Evolutionary conservation across 2,329 filamentous ascomycete genomes (phyloP), one percentile per base, ranked within the genome.

Genomic region (Zasmidium cellare): DNA sequence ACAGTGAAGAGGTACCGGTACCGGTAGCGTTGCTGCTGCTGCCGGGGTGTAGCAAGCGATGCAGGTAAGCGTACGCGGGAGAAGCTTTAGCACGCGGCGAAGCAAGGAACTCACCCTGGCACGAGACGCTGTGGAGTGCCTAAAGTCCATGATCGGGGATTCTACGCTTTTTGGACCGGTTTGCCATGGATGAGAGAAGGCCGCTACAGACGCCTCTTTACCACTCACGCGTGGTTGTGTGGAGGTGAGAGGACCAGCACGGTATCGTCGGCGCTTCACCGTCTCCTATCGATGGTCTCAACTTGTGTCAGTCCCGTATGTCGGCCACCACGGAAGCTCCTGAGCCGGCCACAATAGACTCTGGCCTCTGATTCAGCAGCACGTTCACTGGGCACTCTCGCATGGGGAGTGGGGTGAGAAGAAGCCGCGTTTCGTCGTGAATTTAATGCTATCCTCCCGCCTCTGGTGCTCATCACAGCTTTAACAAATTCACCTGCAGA

Each of bases 81-180:
- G 54, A 51, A 51, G 53, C 44, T 24, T 46, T 41, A 58, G 28
- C 59, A 58, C 59, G 60, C 60, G 57, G 53, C 45, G 45, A 44
- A 31, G 55, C 45, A 62, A 55, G 58, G 58, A 52, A 46, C 22
- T 18, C 22, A 46, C 41, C 19, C 52, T 18, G 28, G 28, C 41
- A 35, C 31, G 18, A 45, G 25, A 46, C 31, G 16, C 22, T 18
- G 23, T 44, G 47, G 52, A 20, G 48, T 18, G 24, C 35, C 24
- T 41, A 22, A 19, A 50, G 46, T 53, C 38, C 38, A 20, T 52
- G 53, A 41, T 38, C 56, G 49, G 56, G 23, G 24, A 31, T 35
- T 47, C 51, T 55, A 47, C 53, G 46, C 46, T 20, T 44, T 53
- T 22, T 44, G 44, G 58, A 51, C 24, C 3, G 3, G 6, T 47